These are phyloP conservation scores for Actinomucor elegans DNA, from an alignment of 371 early-diverging fungal genomes.

Conservation along the genomic window DNA sequence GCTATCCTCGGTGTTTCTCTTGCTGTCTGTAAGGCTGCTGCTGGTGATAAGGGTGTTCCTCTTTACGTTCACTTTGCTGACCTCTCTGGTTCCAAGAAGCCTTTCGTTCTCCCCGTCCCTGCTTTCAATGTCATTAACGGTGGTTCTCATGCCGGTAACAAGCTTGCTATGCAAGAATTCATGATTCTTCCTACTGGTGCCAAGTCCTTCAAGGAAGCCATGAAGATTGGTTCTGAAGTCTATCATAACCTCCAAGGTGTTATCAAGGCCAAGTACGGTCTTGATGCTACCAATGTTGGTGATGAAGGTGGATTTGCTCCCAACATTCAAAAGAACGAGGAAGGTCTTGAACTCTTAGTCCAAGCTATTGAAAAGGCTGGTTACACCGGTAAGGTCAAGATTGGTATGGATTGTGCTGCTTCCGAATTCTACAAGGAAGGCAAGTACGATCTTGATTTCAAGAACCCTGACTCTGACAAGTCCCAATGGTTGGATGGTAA, in stretches of 20 bases:
- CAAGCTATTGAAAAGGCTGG: slow-evolving; percentile 92
- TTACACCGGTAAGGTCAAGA: slow-evolving; percentile 94
- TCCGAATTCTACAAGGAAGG: slow-evolving; percentile 97
- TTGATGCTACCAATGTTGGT: slow-evolving; percentile 98
- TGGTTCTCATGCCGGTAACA: slow-evolving; percentile 99
- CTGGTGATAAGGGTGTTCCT: slow-evolving; percentile 89
- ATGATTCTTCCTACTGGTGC: slow-evolving; percentile 99
- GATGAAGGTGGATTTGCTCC: slow-evolving; percentile 99
- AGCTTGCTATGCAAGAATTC: slow-evolving; percentile 99
- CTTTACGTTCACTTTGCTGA: slow-evolving; percentile 94
- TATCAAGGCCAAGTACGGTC: slow-evolving; percentile 98
- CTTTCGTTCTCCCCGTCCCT: slow-evolving; percentile 95
- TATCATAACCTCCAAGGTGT: slow-evolving; percentile 95
- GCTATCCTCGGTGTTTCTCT: slow-evolving; percentile 98
- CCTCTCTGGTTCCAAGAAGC: slow-evolving; percentile 79
- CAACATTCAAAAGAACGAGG: slow-evolving; percentile 96
- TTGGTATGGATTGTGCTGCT: slow-evolving; percentile 99
- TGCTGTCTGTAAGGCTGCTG: slow-evolving; percentile 96
- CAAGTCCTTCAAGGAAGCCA: slow-evolving; percentile 90
- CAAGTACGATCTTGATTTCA: slow-evolving; percentile 97
- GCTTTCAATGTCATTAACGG: slow-evolving; percentile 99
- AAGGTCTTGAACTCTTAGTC: slow-evolving; percentile 95
- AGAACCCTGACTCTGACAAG: slow-evolving; percentile 86
- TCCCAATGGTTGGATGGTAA: slow-evolving; percentile 76
- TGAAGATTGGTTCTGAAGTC: slow-evolving; percentile 97